Evolutionary conservation across 2,329 filamentous ascomycete species (phyloP).

Genomic region (Colletotrichum ledebouriae): DNA sequence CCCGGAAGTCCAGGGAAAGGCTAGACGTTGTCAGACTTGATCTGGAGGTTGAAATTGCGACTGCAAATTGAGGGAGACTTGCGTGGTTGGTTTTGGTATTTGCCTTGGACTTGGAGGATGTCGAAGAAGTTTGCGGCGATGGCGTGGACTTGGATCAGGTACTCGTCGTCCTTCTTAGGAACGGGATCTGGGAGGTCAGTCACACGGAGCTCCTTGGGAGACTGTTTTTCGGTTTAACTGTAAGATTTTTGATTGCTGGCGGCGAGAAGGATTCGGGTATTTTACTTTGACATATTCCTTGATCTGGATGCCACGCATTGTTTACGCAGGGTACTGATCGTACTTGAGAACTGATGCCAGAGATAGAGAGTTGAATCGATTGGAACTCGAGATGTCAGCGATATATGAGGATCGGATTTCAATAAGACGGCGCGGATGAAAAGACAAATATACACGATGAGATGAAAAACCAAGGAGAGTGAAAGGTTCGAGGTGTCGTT

Average conservation of each 20-base stretch:
- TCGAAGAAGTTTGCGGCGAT: conserved; percentile 97
- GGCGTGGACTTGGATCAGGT: conserved; percentile 88
- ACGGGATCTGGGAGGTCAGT: conserved; percentile 80
- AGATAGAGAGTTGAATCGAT: background rate
- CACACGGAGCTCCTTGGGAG: conserved; percentile 83
- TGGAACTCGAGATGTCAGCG: background rate
- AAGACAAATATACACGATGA: background rate
- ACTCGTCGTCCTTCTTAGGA: conserved; percentile 79
- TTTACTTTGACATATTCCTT: conserved; percentile 80
- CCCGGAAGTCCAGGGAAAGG: conserved; percentile 89
- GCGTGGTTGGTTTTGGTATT: conserved; percentile 93
- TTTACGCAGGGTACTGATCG: conserved; percentile 45
- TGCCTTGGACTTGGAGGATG: conserved; percentile 92
- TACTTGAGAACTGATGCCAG: background rate
- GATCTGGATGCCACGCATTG: conserved; percentile 82
- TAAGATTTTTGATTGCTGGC: conserved; percentile 15
- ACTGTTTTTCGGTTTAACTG: conserved; percentile 60
- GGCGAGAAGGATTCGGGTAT: conserved; percentile 13
- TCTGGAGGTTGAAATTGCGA: background rate
- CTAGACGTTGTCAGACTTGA: conserved; percentile 48
- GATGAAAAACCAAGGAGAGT: background rate
- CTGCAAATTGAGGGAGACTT: conserved; percentile 44
- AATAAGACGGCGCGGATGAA: background rate
- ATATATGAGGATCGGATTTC: rapidly evolving
- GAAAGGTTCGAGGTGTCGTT: conserved; percentile 18